Conservation (phyloP, 2,329 filamentous ascomycete species). For the Coniochaeta pulveracea region DNA sequence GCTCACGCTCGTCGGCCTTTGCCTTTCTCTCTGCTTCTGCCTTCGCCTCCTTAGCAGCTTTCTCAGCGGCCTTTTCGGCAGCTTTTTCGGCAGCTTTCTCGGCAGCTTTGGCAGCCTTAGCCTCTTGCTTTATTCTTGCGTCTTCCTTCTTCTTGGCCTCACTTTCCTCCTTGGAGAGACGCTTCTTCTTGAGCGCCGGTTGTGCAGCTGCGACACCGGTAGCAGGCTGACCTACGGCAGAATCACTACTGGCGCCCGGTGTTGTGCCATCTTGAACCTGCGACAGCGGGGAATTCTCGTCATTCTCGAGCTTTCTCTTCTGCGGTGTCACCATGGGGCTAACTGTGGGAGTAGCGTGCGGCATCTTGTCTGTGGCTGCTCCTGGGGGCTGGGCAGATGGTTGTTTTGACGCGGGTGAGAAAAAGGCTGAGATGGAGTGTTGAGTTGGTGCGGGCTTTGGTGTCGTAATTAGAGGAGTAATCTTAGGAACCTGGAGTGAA, state of each 20-base stretch:
- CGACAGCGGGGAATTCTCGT: no score
- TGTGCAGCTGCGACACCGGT: conserved; percentile 10
- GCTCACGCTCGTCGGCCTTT: conserved; percentile 27
- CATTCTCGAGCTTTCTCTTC: no score
- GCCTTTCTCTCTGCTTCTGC: conserved; percentile 19
- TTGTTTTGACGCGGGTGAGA: no score
- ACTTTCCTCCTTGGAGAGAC: conserved; percentile 28
- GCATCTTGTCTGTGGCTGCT: no score
- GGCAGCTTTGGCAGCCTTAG: conserved; percentile 23
- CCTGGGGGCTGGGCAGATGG: no score
- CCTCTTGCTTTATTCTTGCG: conserved; percentile 17
- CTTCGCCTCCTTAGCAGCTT: conserved; percentile 24
- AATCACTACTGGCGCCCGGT: neutral
- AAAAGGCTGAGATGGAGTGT: no score
- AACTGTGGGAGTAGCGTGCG: no score
- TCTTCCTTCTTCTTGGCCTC: conserved; percentile 16
- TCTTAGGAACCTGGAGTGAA: no score
- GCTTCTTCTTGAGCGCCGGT: conserved; percentile 32
- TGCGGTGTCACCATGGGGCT: no score
- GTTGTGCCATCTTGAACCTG: no score
- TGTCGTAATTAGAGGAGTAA: no score
- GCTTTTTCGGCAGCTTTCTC: conserved; percentile 20
- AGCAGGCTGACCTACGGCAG: conserved; percentile 5
- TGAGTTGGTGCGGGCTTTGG: no score
- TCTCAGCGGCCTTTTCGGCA: conserved; percentile 21